Conservation (phyloP, 805 yeast species). For the Candida corydali region DNA sequence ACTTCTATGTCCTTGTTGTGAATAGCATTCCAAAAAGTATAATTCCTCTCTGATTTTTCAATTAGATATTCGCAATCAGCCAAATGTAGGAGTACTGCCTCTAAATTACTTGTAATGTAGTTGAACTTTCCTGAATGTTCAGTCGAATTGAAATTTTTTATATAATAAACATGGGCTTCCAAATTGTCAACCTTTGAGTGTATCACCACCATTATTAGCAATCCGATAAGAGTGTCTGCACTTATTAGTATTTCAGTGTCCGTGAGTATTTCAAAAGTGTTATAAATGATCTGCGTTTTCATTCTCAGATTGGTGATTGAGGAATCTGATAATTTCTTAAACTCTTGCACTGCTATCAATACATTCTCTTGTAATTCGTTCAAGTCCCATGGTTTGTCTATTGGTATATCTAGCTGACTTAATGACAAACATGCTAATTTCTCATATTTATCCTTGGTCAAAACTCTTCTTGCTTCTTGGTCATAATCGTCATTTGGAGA, state of each 20-base stretch:
- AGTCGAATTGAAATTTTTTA: conserved; percentile 52
- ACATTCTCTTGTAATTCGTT: conserved; percentile 39
- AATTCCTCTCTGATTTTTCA: conserved; percentile 44
- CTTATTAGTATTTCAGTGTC: conserved; percentile 5
- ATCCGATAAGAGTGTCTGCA: conserved; percentile 77
- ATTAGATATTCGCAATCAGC: conserved; percentile 31
- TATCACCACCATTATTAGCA: conserved; percentile 66
- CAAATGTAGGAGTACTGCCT: conserved; percentile 71
- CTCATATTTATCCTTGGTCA: conserved; percentile 29
- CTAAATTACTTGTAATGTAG: conserved; percentile 78
- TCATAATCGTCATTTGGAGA: conserved; percentile 20
- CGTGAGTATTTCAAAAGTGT: conserved; percentile 52
- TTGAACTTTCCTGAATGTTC: conserved; percentile 54
- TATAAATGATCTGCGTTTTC: conserved; percentile 47
- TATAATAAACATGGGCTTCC: conserved; percentile 61
- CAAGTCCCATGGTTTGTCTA: conserved; percentile 34
- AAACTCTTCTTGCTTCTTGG: conserved; percentile 20
- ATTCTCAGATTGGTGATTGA: conserved; percentile 36
- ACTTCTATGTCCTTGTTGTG: conserved; percentile 21
- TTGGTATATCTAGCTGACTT: conserved; percentile 48
- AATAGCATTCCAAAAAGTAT: conserved; percentile 51
- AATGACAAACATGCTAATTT: conserved; percentile 39
- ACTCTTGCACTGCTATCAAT: conserved; percentile 45
- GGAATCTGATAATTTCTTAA: conserved; percentile 44
- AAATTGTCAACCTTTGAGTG: conserved; percentile 57